Evolutionary conservation across 306 rosid genomes (phyloP).

Genomic region (Acmispon strigosus): DNA sequence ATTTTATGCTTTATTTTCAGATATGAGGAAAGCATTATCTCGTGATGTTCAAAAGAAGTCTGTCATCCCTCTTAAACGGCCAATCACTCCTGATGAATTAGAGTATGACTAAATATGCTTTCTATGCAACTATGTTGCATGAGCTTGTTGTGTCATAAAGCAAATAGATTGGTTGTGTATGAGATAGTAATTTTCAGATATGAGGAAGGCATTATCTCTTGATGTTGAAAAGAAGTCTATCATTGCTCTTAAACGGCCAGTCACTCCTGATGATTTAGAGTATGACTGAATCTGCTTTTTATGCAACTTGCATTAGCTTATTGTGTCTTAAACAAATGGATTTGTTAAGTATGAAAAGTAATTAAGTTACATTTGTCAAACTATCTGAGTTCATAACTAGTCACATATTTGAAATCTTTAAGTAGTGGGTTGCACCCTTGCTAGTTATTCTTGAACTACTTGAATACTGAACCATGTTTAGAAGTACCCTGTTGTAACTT

Average conservation of each 20-base stretch:
- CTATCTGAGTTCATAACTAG: not conserved
- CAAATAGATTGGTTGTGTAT: constrained; percentile 14
- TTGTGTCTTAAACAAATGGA: constrained; percentile 8
- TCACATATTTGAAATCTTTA: not conserved
- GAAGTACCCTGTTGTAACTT: not conserved
- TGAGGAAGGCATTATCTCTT: constrained; percentile 96
- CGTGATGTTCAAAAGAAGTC: constrained; percentile 93
- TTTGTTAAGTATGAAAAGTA: not conserved
- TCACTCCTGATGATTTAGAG: constrained; percentile 97
- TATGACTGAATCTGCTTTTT: constrained; percentile 50
- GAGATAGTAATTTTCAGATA: constrained; percentile 46
- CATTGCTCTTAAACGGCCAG: constrained; percentile 89
- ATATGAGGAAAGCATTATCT: constrained; percentile 97
- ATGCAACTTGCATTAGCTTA: constrained; percentile 23
- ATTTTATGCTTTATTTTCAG: constrained; percentile 38
- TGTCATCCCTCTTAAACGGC: constrained; percentile 86
- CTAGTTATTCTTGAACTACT: not conserved
- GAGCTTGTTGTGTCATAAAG: constrained; percentile 9
- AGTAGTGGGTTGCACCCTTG: not conserved
- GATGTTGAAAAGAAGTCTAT: constrained; percentile 87
- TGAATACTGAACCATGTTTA: not conserved
- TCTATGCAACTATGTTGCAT: constrained; percentile 21
- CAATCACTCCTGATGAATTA: constrained; percentile 92
- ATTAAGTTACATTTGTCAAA: not conserved
- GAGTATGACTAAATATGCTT: constrained; percentile 66